phyloP scores from a whole-genome alignment of 139 green algal species.

The Mychonastes homosphaera region DNA sequence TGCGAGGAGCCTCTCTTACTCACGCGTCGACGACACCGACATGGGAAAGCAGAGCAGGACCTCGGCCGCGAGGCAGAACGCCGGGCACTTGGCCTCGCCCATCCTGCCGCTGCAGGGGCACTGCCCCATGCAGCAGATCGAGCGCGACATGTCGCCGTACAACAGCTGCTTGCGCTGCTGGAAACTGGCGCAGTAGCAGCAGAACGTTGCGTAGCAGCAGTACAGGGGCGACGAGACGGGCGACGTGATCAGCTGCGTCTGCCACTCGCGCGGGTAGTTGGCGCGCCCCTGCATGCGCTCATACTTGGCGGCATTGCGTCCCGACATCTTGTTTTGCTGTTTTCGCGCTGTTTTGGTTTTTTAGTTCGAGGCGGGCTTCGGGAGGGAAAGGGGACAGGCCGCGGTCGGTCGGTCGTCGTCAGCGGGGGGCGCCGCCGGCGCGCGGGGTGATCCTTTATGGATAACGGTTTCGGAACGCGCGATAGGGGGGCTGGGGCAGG shows the following conservation, averaged over 20 bases:
- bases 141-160: conserved; percentile 61
- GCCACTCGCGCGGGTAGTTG: conserved; percentile 13
- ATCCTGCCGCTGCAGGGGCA: conserved; percentile 60
- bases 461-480: no score
- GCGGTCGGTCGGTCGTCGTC: no score
- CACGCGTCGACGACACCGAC: conserved; percentile 32
- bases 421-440: no score
- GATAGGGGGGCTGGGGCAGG: no score
- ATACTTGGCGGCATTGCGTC: no score
- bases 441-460: no score
- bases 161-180: conserved; percentile 54
- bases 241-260: conserved; percentile 2
- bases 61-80: conserved; percentile 65
- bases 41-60: conserved; percentile 46
- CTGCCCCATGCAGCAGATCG: conserved; percentile 66
- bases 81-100: conserved; percentile 45
- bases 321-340: conserved; percentile 6
- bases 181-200: conserved; percentile 51
- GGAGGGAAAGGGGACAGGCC: no score
- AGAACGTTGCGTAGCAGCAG: conserved; percentile 27
- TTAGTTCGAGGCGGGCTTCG: no score
- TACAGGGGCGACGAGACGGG: conserved; percentile 7
- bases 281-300: conserved; percentile 6
- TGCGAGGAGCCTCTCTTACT: no score
- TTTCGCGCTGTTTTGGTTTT: no score